Base-by-base conservation (phyloP, 169 alveolate species). In the Eimeria sp. region DNA sequence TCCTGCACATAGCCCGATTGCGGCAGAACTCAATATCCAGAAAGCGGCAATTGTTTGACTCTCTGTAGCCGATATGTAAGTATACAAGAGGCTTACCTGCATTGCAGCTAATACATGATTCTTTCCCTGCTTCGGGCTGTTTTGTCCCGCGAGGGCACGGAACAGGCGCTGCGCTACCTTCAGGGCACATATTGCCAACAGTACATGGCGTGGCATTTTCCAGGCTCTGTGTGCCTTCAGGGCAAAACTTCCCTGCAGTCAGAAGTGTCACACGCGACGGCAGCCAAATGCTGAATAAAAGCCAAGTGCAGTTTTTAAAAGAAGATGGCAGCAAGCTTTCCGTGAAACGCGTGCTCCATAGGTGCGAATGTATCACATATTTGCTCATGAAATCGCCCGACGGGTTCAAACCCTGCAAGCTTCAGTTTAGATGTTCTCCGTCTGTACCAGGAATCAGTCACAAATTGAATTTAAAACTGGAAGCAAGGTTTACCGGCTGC, bases 151-250 rank as follows among this genome's bases (percentile, higher is more conserved):
- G 90, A 27, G 96, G 93, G 94, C 96, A 94, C 5, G 89, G 78
- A 40, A 83, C 40, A 47, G 96, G 94, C 16, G 84, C 87, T 30
- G 89, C 84, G 43, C 97, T 76, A 27, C 98, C 98, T 27, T 75
- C 97, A 13, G 98, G 98, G 93, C 98, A 98, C 97, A 96, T 97
- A 80, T 96, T 83, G 51, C 98, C 98, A 20, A 76, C 84, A 0
- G 80, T 84, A 89, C 95, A 97, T 49, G 22, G 83, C 43, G 16
- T 5, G 27, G 67, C 91, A 1, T 43, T 57, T 1, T 1, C 22
- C 43, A 30, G 47, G 78, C 70, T 45, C 14, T 40, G 40, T 10
- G 94, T 87, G n/a, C 94, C 67, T 51, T 40, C 94, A 20, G 67
- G 78, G 65, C 94, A 87, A 22, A 40, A 87, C 49, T 65, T 87